These are phyloP conservation scores for Cyberlindnera euphorbiiphila DNA, from an alignment of 805 yeast species.

Conservation along the genomic window DNA sequence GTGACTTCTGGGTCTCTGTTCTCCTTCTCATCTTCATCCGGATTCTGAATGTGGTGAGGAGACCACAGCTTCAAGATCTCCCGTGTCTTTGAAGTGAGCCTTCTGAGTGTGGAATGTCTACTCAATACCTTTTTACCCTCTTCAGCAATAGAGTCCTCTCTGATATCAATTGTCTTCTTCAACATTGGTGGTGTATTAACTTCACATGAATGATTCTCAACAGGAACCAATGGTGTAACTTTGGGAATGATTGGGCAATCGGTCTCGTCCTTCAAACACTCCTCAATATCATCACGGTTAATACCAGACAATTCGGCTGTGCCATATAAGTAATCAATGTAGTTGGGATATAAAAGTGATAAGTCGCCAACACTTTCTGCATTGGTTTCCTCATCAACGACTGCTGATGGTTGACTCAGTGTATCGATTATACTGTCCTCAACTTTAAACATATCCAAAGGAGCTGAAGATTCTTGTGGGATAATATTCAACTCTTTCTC, in stretches of 20 bases:
- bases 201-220: not conserved
- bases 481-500: constrained; percentile 1
- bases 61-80: constrained; percentile 13
- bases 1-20: not conserved
- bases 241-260: not conserved
- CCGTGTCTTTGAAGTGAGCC: constrained; percentile 14
- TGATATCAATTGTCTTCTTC: not conserved
- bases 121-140: constrained; percentile 1
- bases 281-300: not conserved
- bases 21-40: constrained; percentile 6
- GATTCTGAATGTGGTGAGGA: not conserved
- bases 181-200: not conserved
- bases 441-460: not conserved
- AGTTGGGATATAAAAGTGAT: not conserved
- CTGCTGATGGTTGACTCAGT: no score
- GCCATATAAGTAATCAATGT: constrained; percentile 1
- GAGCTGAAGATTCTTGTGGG: not conserved
- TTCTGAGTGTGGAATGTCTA: constrained; percentile 9
- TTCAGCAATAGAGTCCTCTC: not conserved
- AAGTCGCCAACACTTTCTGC: constrained; percentile 1
- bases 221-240: not conserved
- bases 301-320: constrained; percentile 1
- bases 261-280: no score
- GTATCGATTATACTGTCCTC: not conserved
- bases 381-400: not conserved